These are phyloP conservation scores for Malassezia arunalokei DNA, from an alignment of 1,284 basidiomycete genomes.

Conservation along the genomic window DNA sequence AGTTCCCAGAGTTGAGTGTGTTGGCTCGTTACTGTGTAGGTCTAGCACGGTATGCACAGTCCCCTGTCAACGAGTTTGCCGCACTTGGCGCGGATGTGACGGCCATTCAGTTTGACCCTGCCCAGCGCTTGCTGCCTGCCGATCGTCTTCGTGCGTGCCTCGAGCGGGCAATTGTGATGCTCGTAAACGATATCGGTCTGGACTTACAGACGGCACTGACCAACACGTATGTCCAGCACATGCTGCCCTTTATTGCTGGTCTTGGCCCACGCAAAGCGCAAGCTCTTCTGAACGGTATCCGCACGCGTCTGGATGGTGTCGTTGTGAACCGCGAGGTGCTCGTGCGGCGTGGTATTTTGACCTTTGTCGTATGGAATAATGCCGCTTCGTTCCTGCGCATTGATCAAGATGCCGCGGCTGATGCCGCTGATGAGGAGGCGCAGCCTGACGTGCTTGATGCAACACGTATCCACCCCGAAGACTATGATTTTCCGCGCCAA, in stretches of 20 bases:
- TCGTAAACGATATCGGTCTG: conserved; percentile 81
- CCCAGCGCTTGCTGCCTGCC: conserved; percentile 63
- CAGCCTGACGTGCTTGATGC: conserved; percentile 79
- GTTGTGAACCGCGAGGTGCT: conserved; percentile 39
- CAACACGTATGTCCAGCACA: conserved; percentile 71
- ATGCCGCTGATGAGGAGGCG: conserved; percentile 50
- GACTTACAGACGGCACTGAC: conserved; percentile 85
- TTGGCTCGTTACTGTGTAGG: conserved; percentile 90
- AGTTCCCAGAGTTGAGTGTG: conserved; percentile 67
- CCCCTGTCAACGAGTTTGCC: conserved; percentile 56
- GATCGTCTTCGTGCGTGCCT: conserved; percentile 72
- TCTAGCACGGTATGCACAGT: conserved; percentile 82
- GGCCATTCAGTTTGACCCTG: conserved; percentile 53
- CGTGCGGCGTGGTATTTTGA: conserved; percentile 25
- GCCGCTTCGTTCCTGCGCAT: conserved; percentile 68
- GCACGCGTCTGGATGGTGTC: conserved; percentile 30
- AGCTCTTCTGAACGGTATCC: conserved; percentile 55
- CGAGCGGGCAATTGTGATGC: conserved; percentile 76
- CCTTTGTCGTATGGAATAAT: conserved; percentile 36
- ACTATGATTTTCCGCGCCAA: conserved; percentile 93
- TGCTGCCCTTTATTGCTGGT: conserved; percentile 82
- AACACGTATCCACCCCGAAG: conserved; percentile 92
- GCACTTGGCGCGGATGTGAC: conserved; percentile 35
- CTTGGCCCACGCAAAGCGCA: conserved; percentile 90
- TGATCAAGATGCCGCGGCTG: conserved; percentile 42